Percentiles rank a stretch among this genome's conserved stretches.
Conservation (phyloP, 2,329 filamentous ascomycete species). For the Ceratocystis diversiconidia region DNA sequence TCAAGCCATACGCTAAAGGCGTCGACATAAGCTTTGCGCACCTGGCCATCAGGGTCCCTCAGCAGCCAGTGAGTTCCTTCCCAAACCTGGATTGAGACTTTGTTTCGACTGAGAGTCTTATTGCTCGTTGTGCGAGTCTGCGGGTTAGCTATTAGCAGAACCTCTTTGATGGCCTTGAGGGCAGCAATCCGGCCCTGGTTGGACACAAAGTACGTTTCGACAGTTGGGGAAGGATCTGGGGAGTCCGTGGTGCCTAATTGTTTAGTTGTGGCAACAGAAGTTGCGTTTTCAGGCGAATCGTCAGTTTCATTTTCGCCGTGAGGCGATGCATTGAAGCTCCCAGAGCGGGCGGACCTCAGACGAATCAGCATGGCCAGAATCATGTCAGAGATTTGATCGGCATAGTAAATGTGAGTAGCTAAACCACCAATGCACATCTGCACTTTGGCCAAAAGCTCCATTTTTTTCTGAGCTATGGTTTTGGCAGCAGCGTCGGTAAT, state of each 20-base stretch:
- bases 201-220: conserved; percentile 40
- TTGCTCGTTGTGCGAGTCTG: conserved; percentile 44
- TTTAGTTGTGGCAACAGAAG: conserved; percentile 15
- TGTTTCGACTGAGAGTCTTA: conserved; percentile 54
- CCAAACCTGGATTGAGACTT: conserved; percentile 72
- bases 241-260: conserved; percentile 23
- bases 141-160: conserved; percentile 67
- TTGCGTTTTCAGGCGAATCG: conserved; percentile 25
- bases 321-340: conserved; percentile 32
- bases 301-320: conserved; percentile 34
- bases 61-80: conserved; percentile 93
- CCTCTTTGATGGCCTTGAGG: conserved; percentile 65
- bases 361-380: conserved; percentile 64
- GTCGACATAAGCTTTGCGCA: conserved; percentile 75
- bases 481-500: conserved; percentile 25
- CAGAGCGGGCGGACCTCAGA: conserved; percentile 49
- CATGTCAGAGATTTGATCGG: conserved; percentile 93
- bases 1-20: conserved; percentile 73
- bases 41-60: conserved; percentile 60
- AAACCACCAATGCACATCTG: conserved; percentile 79
- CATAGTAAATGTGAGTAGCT: conserved; percentile 91
- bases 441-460: conserved; percentile 53
- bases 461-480: conserved; percentile 32
- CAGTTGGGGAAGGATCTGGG: conserved; percentile 30
- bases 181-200: conserved; percentile 47